Base-by-base conservation (phyloP, 1,139 yeast genomes). In the Yamadazyma jaroonii region DNA sequence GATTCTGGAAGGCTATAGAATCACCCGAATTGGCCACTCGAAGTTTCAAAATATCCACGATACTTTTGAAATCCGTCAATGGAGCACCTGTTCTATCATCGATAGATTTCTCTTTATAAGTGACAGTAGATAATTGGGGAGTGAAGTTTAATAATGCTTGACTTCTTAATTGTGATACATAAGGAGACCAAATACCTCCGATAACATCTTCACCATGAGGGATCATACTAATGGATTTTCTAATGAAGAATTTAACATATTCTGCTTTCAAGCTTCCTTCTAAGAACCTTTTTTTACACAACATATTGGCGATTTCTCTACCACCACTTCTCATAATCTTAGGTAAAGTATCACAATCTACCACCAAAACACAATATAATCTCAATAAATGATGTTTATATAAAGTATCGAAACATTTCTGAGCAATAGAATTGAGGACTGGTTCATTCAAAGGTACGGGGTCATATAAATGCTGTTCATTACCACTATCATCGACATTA, bases 251-350 rank as follows among this genome's bases (percentile, higher is more conserved):
- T 53, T 87, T 88, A 37, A 89, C 90, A 59, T 78, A 90, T 29
- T 80, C 84, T 0, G 95, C 84, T 23, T 79, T 74, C 25, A 92
- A 64, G 9, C 77, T 69, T 2, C 97, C 97, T 47, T 81, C 84
- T 34, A 83, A 71, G 53, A 89, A 89, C 47, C 79, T 74, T 50
- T 86, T 80, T 46, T 90, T 88, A 49, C 96, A 90, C 35, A 94
- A 72, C 81, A 90, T 87, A 49, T 90, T 92, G 2, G 98, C 97
- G 48, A 92, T 85, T 52, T 94, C 98, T 24, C 84, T 71, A 9
- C 95, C 81, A 6, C 96, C 96, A 59, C 88, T 81, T 52, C 94
- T 68, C 56, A 81, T 71, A 20, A 87, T 84, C 53, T 96, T 77
- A 2, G 98, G 97, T 26, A 94, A 68, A 0, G 90, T 73, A 44